Evolutionary conservation across 768 basidiomycete genomes (phyloP).

Genomic region (Hericium coralloides): DNA sequence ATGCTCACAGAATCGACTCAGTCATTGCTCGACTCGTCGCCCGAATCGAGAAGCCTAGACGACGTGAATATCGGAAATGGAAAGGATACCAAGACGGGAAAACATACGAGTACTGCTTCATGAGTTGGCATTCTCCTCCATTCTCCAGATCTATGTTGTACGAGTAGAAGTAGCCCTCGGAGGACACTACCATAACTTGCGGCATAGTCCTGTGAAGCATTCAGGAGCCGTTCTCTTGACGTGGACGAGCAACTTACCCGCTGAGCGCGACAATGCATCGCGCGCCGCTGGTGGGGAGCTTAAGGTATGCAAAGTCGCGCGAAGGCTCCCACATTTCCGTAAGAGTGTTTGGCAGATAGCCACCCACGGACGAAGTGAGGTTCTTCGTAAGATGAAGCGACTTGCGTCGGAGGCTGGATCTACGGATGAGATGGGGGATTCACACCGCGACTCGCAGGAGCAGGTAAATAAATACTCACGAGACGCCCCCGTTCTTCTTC

Average conservation of each 20-base stretch:
- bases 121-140: conserved; percentile 89
- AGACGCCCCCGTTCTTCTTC: conserved; percentile 47
- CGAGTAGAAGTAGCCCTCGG: conserved; percentile 91
- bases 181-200: conserved; percentile 94
- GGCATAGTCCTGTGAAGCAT: conserved; percentile 66
- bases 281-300: conserved; percentile 69
- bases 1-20: background rate
- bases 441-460: background rate
- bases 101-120: conserved; percentile 82
- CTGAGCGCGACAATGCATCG: conserved; percentile 34
- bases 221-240: background rate
- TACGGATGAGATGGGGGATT: conserved; percentile 1
- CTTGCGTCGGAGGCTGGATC: conserved; percentile 51
- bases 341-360: conserved; percentile 79
- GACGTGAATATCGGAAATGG: background rate
- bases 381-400: conserved; percentile 71
- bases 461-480: conserved; percentile 29
- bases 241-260: background rate
- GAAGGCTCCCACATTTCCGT: conserved; percentile 98
- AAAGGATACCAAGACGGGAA: background rate
- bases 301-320: conserved; percentile 86
- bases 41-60: conserved; percentile 19
- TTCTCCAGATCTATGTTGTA: conserved; percentile 95
- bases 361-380: conserved; percentile 71
- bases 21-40: conserved; percentile 15